Base-by-base conservation (phyloP, 2,329 filamentous ascomycete genomes). In the Xylariaceae sp. region DNA sequence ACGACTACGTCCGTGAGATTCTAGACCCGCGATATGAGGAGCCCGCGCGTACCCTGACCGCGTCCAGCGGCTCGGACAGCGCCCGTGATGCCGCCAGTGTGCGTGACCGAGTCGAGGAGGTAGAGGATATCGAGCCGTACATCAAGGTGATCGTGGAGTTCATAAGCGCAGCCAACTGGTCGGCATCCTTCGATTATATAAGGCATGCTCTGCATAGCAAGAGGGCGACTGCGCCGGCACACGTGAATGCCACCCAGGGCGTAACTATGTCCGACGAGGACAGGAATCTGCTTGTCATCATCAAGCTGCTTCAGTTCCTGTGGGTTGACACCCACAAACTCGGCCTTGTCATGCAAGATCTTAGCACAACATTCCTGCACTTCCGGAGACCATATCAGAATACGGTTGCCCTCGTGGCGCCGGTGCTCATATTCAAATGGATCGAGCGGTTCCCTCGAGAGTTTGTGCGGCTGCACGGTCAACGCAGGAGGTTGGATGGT, bases 361-460 rank as follows among this genome's bases (percentile, higher is more conserved):
- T 88, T 44, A 86, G 84, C 69, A 84, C 84, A 18, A 85, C 80
- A 67, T 88, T 88, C 70, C 76, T 88, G 51, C 85, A 88, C 69
- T 82, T 88, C 62, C 80, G 83, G 62, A 86, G 83, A 65, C 72
- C 80, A 0, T 85, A 84, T 66, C 86, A 89, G 66, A 85, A 84
- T 64, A 81, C 83, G 1, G 77, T 88, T 39, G 84, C 85, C 49
- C 76, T 85, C 45, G 78, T 86, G 11, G 75, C 83, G n/a, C 85
- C 86, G 4, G 72, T 87, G 54, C 73, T 88, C 55, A 85, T 89
- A 57, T 81, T 79, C 37, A 77, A 84, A 63, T 89, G 86, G 86
- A 78, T 88, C 42, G 84, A 88, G 66, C 80, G 84, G 8, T 83
- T 82, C 64, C 86, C 86, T 1, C 73, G 79, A 42, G 85, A 89